Base-by-base conservation (phyloP, 2,329 filamentous ascomycete species). In the Colletotrichum liaoningense region DNA sequence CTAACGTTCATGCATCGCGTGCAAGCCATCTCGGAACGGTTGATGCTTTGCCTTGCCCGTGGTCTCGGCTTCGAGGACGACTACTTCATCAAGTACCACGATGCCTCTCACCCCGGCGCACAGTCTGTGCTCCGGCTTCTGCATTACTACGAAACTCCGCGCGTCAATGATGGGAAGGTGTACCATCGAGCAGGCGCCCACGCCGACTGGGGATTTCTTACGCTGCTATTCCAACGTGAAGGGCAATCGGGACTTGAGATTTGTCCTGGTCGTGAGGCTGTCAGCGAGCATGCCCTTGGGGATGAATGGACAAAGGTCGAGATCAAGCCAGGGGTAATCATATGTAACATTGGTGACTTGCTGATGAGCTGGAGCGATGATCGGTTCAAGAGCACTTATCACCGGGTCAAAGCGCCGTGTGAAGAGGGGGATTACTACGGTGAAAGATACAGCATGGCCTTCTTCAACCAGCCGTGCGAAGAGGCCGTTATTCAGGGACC, bases 281-380 rank as follows among this genome's bases (percentile, higher is more conserved):
- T 88, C 8, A 92, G 90, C 0, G 85, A 86, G 4, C 92, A 91
- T 75, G 90, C 86, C 0, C 84, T 87, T 58, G 89, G 89, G 1
- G 90, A 92, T 77, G 81, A 80, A 0, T 93, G 91, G 91, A 93
- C 90, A 11, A 89, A 89, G 72, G 86, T 93, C n/a, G 86, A 89
- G 74, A 88, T 88, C 6, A 81, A 79, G 2, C 83, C 83, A 0
- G 88, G 86, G 1, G 87, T 87, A 73, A 89, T 91, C 68, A 88
- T 93, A 9, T 92, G 90, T 80, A 92, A 92, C 76, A 90, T 92
- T 73, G 91, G 91, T 4, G 91, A 93, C 78, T 82, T 93, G 67
- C 83, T 93, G 19, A 92, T 93, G 91, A 88, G 85, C 55, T 92
- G 91, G 90, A 89, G 86, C 33, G 91, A 93, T 77, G 91, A 93